Evolutionary conservation across 176 grass and related monocot genomes (phyloP).

Genomic region (Urochloa ruziziensis): DNA sequence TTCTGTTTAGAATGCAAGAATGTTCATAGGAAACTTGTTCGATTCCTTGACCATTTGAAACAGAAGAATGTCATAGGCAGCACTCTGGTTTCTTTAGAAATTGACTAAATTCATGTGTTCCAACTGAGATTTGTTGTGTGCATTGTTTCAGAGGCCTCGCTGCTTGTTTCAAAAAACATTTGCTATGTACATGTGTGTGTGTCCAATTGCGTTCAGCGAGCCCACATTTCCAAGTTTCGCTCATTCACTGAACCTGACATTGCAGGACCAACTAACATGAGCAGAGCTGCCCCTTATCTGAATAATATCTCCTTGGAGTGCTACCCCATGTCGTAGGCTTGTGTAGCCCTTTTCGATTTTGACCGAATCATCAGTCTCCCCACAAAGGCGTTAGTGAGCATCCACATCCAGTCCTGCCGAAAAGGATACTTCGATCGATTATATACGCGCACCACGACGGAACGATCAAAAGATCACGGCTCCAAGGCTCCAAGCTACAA

Average conservation of each 20-base stretch:
- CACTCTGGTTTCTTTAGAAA: not conserved
- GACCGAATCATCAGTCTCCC: not conserved
- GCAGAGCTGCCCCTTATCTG: not conserved
- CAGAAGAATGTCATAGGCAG: not conserved
- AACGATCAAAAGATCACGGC: not conserved
- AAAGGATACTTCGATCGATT: not conserved
- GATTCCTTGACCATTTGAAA: too few species aligned
- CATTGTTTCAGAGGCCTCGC: too few species aligned
- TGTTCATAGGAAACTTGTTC: too few species aligned
- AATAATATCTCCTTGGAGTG: not conserved
- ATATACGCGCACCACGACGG: not conserved
- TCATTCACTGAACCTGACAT: not conserved
- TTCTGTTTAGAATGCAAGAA: too few species aligned
- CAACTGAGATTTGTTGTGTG: too few species aligned
- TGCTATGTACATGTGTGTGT: too few species aligned
- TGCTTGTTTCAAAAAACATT: too few species aligned
- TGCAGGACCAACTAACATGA: not conserved
- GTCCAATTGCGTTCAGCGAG: not conserved
- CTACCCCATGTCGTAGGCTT: not conserved
- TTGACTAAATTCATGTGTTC: not conserved
- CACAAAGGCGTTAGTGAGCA: not conserved
- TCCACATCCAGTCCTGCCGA: not conserved
- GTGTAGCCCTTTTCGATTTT: not conserved
- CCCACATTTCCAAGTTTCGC: not conserved
- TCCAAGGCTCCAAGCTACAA: not conserved